Evolutionary conservation across 257 asterid genomes (phyloP), one percentile per base, ranked within the genome.

Genomic region (Ehretia macrophylla): DNA sequence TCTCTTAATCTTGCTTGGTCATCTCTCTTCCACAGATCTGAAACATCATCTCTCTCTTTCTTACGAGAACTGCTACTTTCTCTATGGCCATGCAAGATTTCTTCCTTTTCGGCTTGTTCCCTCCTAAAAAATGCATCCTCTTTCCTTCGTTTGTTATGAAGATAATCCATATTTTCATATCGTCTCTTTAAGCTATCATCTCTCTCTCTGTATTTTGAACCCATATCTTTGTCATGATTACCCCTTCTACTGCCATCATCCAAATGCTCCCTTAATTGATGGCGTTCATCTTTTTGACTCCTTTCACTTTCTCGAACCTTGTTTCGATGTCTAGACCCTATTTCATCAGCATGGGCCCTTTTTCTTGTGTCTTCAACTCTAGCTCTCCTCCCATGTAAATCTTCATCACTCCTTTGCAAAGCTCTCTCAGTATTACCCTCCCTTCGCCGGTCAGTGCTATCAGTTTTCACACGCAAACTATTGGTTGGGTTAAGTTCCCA

Each of bases 21-120:
- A 55, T 91, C 95, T 73, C 90, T 75, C 75, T 83, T 88, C 60
- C 85, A 68, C 74, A 67, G 87, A 78, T 85, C 96, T 60, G 83
- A 69, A 72, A 68, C 73, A 72, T 82, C 95, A 65, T 84, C 95
- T 72, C 89, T 86, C 60, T 85, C 97, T 77, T 95, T 81, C 79
- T 78, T 89, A 73, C 91, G 72, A 20, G 83, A 81, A 73, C 79
- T 75, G 75, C 78, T 79, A 71, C 69, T 76, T 66, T 88, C 99
- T 71, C 87, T 77, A 49, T 77, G 80, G 56, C 68, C 68, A 70
- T 76, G 81, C 58, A 77, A 55, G 45, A 67, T 60, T 55, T 76
- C 90, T 68, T 84, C 99, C 72, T 75, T 87, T 54, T 75, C 91
- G 55, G 66, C 61, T 70, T 70, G 72, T 37, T 76, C 94, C 70